Evolutionary conservation across 2,329 filamentous ascomycete species (phyloP).

Genomic region (Aspergillus ibericus): DNA sequence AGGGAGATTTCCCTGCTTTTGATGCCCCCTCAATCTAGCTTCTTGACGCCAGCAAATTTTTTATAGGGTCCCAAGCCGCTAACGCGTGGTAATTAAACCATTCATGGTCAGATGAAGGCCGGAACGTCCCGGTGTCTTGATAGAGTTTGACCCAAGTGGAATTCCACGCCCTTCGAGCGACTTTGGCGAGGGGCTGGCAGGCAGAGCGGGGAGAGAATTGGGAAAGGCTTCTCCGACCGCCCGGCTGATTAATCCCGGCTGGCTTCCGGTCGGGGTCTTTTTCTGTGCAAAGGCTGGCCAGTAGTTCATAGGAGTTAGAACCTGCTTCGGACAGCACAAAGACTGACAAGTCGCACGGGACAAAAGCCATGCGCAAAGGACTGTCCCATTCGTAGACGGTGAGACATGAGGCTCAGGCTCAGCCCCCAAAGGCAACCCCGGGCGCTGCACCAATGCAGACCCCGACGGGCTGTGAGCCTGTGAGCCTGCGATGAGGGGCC

Average conservation of each 20-base stretch:
- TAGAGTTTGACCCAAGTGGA: constrained; percentile 11
- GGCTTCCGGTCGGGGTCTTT: background rate
- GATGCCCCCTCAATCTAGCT: background rate
- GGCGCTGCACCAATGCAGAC: constrained; percentile 13
- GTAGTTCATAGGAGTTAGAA: background rate
- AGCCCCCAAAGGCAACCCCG: constrained; percentile 3
- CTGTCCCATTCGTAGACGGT: background rate
- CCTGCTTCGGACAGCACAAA: background rate
- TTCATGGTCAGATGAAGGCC: constrained; percentile 3
- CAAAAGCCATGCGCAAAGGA: background rate
- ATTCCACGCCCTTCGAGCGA: constrained; percentile 11
- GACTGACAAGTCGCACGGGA: background rate
- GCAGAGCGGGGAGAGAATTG: constrained; percentile 28
- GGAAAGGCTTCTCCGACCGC: constrained; percentile 17
- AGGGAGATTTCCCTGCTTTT: background rate
- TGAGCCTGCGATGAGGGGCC: too few species aligned
- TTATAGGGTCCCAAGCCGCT: background rate
- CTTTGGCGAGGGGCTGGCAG: constrained; percentile 7
- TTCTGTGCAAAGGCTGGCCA: background rate
- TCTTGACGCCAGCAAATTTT: background rate
- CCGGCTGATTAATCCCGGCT: background rate
- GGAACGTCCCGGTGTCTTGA: constrained; percentile 10
- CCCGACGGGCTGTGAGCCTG: constrained; percentile 11
- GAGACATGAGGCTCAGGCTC: constrained; percentile 9
- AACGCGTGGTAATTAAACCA: background rate